Evolutionary conservation across 2,329 filamentous ascomycete species (phyloP), one percentile per base, ranked within the genome.

Genomic region (Neophaeococcomyces aloes): DNA sequence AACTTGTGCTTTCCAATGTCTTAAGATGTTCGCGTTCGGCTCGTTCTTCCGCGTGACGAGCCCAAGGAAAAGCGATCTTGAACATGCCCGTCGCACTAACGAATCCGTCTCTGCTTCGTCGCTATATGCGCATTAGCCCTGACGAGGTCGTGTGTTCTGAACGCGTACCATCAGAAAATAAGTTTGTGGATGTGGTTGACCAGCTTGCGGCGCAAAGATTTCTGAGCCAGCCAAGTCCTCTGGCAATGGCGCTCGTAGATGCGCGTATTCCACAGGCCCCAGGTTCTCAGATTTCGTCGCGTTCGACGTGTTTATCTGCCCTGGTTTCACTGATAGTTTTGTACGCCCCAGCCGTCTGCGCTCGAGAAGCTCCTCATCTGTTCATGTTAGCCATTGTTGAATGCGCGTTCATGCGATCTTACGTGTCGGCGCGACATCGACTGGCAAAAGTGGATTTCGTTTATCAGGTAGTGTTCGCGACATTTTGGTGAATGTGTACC

Each of bases 261-360:
- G 91, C 52, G 88, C 89, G 64, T 98, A 98, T 65, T 96, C 91
- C 61, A 98, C 94, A 36, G 81, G 78, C 40, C 86, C 86, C 48
- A 91, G 71, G 54, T 82, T 79, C 53, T 81, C 74, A 36, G 78
- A 71, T 61, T 86, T 85, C 45, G 79, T 77, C 51, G 86, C 81
- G 62, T 79, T 82, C 30, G 76, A 74, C 7, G 77, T 76, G 47
- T 77, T 78, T n/a, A 81, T 69, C 55, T 83, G 79, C 27, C 81
- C 79, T 57, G 86, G 79, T 68, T 87, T 91, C 41, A 88, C 79
- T 7, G 81, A 80, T 51, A 98, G 75, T 65, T 93, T 84, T 18
- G 91, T 98, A 67, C 94, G 88, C 36, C 89, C 91, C 35, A 98
- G 74, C 55, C 89, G 84, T 59, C 91, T 83, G 59, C 87, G 81